Conservation (phyloP, 2,329 filamentous ascomycete genomes). For the Graphilbum fragrans region DNA sequence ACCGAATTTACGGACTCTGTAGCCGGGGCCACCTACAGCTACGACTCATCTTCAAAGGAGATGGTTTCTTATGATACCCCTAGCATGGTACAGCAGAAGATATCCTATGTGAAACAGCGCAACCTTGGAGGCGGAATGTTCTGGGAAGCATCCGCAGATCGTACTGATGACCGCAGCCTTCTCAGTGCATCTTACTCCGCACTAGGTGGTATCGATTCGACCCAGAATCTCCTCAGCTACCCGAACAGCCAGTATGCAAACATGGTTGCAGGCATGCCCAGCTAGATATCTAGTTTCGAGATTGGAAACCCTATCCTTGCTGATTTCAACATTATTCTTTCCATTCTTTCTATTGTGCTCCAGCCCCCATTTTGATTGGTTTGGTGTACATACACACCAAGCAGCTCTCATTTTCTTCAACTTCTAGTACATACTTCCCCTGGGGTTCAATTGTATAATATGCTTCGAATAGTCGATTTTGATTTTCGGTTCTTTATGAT, state of each 20-base stretch:
- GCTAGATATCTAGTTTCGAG: neutral
- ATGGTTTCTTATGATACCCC: constrained; percentile 65
- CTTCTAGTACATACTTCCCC: too few species aligned
- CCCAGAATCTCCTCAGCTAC: constrained; percentile 37
- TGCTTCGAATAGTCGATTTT: too few species aligned
- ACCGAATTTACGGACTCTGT: constrained; percentile 42
- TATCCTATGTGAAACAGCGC: constrained; percentile 47
- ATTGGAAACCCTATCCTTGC: too few species aligned
- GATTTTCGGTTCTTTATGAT: too few species aligned
- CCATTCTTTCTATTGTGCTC: neutral
- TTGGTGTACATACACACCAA: too few species aligned
- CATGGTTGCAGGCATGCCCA: constrained; percentile 23
- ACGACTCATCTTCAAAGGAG: constrained; percentile 44
- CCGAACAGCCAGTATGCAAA: constrained; percentile 44
- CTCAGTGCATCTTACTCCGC: constrained; percentile 33
- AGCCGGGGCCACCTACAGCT: constrained; percentile 57
- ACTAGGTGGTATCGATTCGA: constrained; percentile 32
- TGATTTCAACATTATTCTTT: neutral
- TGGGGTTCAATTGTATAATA: too few species aligned
- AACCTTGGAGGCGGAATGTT: constrained; percentile 71
- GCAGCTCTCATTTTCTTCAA: too few species aligned
- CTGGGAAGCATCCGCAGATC: constrained; percentile 70
- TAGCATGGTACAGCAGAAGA: constrained; percentile 47
- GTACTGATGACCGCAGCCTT: constrained; percentile 44
- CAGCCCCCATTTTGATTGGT: too few species aligned